Evolutionary conservation across 306 rosid genomes (phyloP).

Genomic region (Biancaea sappan): DNA sequence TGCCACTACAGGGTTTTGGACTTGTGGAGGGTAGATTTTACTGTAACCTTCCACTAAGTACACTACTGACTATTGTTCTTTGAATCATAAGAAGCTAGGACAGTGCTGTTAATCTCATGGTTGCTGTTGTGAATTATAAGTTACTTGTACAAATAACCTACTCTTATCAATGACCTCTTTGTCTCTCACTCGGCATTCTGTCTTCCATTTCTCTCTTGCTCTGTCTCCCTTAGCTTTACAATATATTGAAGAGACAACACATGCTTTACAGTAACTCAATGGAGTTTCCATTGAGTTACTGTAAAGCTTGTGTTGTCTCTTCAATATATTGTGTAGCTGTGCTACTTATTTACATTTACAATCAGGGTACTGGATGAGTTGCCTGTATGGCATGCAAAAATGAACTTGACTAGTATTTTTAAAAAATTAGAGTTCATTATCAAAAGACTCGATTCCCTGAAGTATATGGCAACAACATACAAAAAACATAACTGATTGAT

Average conservation of each 20-base stretch:
- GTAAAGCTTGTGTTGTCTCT: slow-evolving; percentile 8
- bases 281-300: slow-evolving; percentile 4
- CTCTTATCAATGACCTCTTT: not conserved
- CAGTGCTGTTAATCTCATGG: not conserved
- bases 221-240: not conserved
- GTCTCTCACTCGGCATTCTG: not conserved
- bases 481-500: slow-evolving; percentile 6
- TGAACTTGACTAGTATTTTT: not conserved
- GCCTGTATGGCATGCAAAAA: not conserved
- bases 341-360: not conserved
- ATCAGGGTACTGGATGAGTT: not conserved
- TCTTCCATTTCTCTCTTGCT: not conserved
- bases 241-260: too few species aligned
- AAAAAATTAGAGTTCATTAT: not conserved
- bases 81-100: not conserved
- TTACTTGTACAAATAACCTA: slow-evolving; percentile 2
- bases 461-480: slow-evolving; percentile 4
- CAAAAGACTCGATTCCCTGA: not conserved
- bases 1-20: too few species aligned
- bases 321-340: slow-evolving; percentile 8
- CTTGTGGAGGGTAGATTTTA: not conserved
- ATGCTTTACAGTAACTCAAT: too few species aligned
- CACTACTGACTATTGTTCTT: not conserved
- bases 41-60: not conserved
- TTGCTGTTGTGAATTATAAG: not conserved